These are phyloP conservation scores for Quercus variabilis DNA, from an alignment of 306 rosid species.

Conservation along the genomic window DNA sequence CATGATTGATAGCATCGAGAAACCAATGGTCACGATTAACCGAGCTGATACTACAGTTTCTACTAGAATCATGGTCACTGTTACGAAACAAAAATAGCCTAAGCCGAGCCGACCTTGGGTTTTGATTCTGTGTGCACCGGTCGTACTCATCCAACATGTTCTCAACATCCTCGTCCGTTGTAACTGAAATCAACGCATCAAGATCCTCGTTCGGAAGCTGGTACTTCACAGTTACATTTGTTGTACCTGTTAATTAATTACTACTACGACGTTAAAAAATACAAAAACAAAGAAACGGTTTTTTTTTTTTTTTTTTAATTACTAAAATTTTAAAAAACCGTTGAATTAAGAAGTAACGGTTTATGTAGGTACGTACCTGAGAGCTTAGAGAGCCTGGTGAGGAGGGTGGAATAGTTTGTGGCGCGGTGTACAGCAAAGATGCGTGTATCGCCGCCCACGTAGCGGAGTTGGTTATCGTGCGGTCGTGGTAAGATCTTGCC, in stretches of 20 bases:
- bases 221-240: constrained; percentile 64
- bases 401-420: constrained; percentile 56
- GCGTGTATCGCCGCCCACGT: constrained; percentile 94
- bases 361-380: constrained; percentile 36
- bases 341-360: too few species aligned
- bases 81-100: constrained; percentile 70
- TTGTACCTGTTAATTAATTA: constrained; percentile 42
- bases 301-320: too few species aligned
- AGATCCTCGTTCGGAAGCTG: constrained; percentile 97
- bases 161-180: constrained; percentile 93
- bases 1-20: constrained; percentile 78
- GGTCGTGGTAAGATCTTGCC: constrained; percentile 91
- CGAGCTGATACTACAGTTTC: constrained; percentile 67
- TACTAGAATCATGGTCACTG: constrained; percentile 41
- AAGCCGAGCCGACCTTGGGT: constrained; percentile 68
- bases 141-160: constrained; percentile 98
- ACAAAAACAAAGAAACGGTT: too few species aligned
- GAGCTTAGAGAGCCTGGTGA: constrained; percentile 74
- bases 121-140: constrained; percentile 63
- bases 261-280: background rate
- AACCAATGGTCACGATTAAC: constrained; percentile 86
- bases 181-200: constrained; percentile 83
- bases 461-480: constrained; percentile 89
- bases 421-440: constrained; percentile 75
- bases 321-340: too few species aligned